Base-by-base conservation (phyloP, 495 filamentous ascomycete species). In the Podospora fimiseda region DNA sequence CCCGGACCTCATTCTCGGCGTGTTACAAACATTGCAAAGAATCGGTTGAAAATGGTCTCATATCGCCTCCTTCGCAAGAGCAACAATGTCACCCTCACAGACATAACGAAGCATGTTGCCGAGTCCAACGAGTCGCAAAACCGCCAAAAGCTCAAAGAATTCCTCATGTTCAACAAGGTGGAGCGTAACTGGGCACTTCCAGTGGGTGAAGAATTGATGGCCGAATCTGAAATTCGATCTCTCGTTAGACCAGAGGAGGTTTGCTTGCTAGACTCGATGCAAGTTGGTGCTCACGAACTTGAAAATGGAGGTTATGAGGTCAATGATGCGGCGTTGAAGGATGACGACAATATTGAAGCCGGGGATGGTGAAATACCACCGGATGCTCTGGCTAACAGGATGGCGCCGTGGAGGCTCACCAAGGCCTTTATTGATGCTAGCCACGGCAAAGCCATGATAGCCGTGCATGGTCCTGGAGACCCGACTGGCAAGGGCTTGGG, bases 181-280 rank as follows among this genome's bases (percentile, higher is more conserved):
- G 80, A 79, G 41, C 88, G 88, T 52, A 83, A 88, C 33, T 97
- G 93, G 94, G 80, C 84, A 23, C 86, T 95, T 40, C 75, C 73
- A 7, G 68, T 79, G 14, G 78, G 83, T 1, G 88, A 96, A 57
- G 72, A 78, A 0, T 71, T 88, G 43, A 88, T 90, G 18, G 88
- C 92, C 44, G 85, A 88, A 58, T 72, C 85, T 24, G 80, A 80
- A 1, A 86, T 97, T 40, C 81, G 90, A 22, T 70, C 80, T 14
- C 89, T 91, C 85, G 86, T 99, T 43, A 89, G 90, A 51, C 94
- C 93, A 0, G 93, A 99, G 68, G 92, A 96, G 57, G 84, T 96
- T 2, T 97, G 90, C 70, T 70, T 96, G 33, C 75, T 97, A 3
- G 91, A 99, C 61, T 87, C 93, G 1, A 97, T 97, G 93, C 92